Conservation (phyloP, 768 basidiomycete genomes). For the Podaxis sp. region DNA sequence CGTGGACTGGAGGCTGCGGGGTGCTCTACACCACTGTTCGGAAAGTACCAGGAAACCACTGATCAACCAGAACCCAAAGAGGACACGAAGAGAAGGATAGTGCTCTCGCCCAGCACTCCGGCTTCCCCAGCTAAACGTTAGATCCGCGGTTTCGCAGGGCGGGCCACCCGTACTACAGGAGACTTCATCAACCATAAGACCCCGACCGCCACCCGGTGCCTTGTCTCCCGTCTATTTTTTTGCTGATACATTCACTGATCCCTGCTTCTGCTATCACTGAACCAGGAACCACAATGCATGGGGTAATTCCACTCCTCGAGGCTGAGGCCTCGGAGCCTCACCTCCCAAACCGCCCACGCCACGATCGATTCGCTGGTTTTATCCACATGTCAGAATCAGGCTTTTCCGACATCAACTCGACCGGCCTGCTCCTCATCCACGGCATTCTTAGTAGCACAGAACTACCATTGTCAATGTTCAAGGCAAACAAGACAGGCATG, state of each 20-base stretch:
- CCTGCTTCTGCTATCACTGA: too few relatives aligned
- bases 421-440: neutral
- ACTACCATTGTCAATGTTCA: neutral
- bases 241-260: neutral
- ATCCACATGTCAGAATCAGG: neutral
- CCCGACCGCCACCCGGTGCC: neutral
- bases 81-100: neutral
- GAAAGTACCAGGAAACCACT: neutral
- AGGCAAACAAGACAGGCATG: neutral
- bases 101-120: neutral
- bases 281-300: too few relatives aligned
- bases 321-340: neutral
- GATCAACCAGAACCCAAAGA: neutral
- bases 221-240: neutral
- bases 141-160: neutral
- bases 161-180: neutral
- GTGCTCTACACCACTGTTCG: neutral
- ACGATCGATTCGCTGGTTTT: neutral
- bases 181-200: neutral
- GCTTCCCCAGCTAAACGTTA: neutral
- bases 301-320: too few relatives aligned
- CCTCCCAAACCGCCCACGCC: too few relatives aligned
- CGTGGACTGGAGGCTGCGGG: neutral
- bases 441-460: neutral
- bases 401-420: neutral